These are phyloP conservation scores for Solanum hybrid DNA, from an alignment of 305 asterid species.

Conservation along the genomic window DNA sequence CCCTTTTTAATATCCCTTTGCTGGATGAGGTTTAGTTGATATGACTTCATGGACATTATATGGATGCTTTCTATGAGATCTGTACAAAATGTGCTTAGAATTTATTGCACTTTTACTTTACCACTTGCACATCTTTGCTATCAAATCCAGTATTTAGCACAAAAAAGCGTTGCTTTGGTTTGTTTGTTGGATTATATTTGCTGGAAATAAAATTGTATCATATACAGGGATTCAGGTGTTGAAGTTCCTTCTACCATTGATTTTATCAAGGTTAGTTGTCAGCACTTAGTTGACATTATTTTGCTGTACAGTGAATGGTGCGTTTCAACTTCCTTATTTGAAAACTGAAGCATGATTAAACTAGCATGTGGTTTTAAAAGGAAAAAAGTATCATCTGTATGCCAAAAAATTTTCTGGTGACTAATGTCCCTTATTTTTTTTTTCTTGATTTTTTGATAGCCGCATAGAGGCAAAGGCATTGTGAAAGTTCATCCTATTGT, in stretches of 20 bases:
- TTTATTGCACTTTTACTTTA: not conserved
- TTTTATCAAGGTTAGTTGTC: slow-evolving; percentile 50
- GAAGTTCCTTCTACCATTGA: slow-evolving; percentile 44
- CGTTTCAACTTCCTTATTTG: not conserved
- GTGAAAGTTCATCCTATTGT: not conserved
- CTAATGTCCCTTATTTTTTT: not conserved
- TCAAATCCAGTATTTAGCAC: not conserved
- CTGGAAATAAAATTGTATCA: slow-evolving; percentile 9
- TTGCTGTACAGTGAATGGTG: not conserved
- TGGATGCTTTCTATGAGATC: not conserved
- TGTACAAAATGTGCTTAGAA: not conserved
- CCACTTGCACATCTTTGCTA: not conserved
- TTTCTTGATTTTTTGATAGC: not conserved
- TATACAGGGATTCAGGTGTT: slow-evolving; percentile 57
- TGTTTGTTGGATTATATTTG: slow-evolving; percentile 1
- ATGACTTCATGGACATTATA: not conserved
- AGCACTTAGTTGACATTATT: not conserved
- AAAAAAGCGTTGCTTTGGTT: not conserved
- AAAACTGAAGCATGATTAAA: not conserved
- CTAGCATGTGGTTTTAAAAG: not conserved
- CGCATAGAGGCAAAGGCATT: not conserved
- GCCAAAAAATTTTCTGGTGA: not conserved
- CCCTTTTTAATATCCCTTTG: not conserved
- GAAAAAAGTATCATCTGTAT: not conserved
- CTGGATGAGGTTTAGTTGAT: not conserved